Percentiles rank a stretch among this genome's conserved stretches.
These are phyloP conservation scores for Coemansia sp. DNA, from an alignment of 192 early-diverging fungal species.

Conservation along the genomic window DNA sequence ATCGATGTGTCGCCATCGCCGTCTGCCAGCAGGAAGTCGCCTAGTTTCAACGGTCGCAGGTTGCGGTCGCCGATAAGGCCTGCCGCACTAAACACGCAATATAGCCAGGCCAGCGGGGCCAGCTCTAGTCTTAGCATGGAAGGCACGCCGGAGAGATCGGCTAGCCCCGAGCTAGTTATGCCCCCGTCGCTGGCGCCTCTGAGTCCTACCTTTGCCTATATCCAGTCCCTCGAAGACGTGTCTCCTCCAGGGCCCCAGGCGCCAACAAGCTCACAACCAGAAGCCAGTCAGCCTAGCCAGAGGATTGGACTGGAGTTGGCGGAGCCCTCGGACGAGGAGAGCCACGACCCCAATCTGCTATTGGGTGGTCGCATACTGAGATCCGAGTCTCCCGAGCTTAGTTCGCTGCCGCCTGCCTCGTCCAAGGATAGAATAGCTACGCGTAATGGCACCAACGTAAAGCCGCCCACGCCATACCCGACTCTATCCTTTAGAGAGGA, in stretches of 20 bases:
- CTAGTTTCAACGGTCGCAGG: background rate
- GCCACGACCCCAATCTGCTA: slow-evolving; percentile 12
- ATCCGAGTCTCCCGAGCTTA: slow-evolving; percentile 12
- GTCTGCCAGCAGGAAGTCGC: background rate
- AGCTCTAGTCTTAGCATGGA: slow-evolving; percentile 6
- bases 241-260: background rate
- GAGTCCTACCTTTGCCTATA: slow-evolving; percentile 2
- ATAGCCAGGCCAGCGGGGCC: background rate
- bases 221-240: background rate
- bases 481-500: background rate
- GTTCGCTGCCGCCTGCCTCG: background rate
- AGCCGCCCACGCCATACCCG: background rate
- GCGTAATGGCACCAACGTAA: background rate
- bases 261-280: background rate
- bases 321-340: slow-evolving; percentile 14
- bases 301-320: background rate
- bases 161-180: slow-evolving; percentile 34
- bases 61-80: background rate
- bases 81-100: background rate
- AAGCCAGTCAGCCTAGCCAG: background rate
- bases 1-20: background rate
- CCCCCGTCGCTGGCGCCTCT: background rate
- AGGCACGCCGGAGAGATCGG: background rate
- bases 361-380: background rate
- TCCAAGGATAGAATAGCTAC: background rate